Base-by-base conservation (phyloP, 768 basidiomycete species). In the Brasilioporus rufonigricans region DNA sequence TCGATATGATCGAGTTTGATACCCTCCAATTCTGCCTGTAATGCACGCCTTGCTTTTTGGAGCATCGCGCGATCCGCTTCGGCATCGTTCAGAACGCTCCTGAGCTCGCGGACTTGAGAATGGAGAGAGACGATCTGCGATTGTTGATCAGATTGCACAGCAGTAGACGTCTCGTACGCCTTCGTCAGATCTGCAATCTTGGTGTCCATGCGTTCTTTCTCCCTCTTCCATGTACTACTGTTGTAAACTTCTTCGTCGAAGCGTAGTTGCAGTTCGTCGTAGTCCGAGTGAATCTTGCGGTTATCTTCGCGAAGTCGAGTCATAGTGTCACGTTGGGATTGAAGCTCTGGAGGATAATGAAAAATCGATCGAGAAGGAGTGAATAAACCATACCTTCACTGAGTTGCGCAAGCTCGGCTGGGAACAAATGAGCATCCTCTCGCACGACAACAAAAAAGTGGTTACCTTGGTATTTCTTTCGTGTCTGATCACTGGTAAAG, bases 391-490 rank as follows among this genome's bases (percentile, higher is more conserved):
- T 59, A 86, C 89, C 89, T 80, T 91, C 89, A 61, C 85, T 90
- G 14, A 92, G 71, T 61, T 88, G 87, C 1, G 88, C 85, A 33
- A 92, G 75, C 66, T 92, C 89, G 27, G 83, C 90, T 91, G 54
- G 35, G 38, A 44, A 33, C 7, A 48, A 1, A 48, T 59, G 16
- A 61, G 50, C 33, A 53, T 48, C 49, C 12, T 60, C 43, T 49
- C 27, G 33, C 19, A 52, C 31, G 18, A 44, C 43, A 29, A 44
- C 4, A 14, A 49, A 54, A 29, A 11, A 39, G 19, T 27, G 1
- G 68, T 52, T 70, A 87, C 89, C 83, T 79, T 93, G 90, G 62
- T 93, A 91, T 67, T 90, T 91, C 77, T 91, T 89, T 57, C 87
- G 81, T 3, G 89, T 91, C 67, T 91, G 90, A 59, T 91, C 86